Evolutionary conservation across 202 grass and related monocot species (phyloP).

Genomic region (Panicum virgatum): DNA sequence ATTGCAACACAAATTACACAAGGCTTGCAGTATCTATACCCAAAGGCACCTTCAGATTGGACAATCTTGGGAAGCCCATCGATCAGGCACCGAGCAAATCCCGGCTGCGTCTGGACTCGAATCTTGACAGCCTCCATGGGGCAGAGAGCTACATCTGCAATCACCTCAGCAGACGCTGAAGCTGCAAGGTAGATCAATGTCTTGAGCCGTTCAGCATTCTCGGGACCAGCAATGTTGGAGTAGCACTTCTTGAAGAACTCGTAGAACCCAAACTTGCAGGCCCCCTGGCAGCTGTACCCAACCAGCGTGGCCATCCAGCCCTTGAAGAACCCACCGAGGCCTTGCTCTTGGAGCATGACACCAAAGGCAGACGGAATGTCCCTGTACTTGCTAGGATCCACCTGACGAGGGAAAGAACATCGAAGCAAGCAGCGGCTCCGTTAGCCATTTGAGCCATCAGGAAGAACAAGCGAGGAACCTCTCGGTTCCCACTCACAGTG

Average conservation of each 20-base stretch:
- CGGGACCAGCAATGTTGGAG: conserved; percentile 54
- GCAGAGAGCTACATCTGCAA: conserved; percentile 75
- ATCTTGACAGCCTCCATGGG: conserved; percentile 90
- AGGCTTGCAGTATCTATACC: conserved; percentile 53
- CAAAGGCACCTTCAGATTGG: conserved; percentile 72
- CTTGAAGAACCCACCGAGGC: conserved; percentile 70
- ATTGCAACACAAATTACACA: conserved; percentile 8
- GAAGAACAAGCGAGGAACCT: not conserved
- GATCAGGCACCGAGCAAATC: conserved; percentile 60
- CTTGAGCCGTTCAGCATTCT: conserved; percentile 47
- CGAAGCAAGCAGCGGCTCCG: not conserved
- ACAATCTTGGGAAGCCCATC: conserved; percentile 79
- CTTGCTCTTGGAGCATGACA: conserved; percentile 72
- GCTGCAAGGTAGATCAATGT: conserved; percentile 69
- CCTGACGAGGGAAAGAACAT: conserved; percentile 51
- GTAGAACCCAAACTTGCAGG: conserved; percentile 89
- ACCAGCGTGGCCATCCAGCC: conserved; percentile 85
- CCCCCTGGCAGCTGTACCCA: conserved; percentile 76
- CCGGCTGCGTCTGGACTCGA: conserved; percentile 73
- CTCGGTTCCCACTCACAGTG: too few species aligned
- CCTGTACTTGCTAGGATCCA: conserved; percentile 79
- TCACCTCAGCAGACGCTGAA: conserved; percentile 68
- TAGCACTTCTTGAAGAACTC: conserved; percentile 87
- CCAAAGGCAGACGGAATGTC: conserved; percentile 58
- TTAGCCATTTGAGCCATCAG: not conserved